A percentile compares a stretch with the other conserved stretches of the same genome.
phyloP scores from a whole-genome alignment of 805 yeast genomes.

The Naumovozyma baii region DNA sequence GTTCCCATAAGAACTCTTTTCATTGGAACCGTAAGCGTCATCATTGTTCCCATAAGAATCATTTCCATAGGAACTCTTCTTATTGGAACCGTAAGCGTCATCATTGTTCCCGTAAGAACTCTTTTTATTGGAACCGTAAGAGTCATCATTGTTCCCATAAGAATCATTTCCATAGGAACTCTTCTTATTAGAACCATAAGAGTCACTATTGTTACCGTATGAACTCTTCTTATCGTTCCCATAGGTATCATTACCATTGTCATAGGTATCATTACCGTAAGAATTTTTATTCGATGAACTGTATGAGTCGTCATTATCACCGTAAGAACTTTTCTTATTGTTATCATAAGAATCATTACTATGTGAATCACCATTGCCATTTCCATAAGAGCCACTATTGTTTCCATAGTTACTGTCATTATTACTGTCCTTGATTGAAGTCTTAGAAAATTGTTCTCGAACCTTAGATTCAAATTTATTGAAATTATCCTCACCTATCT shows the following conservation, averaged over 20 bases:
- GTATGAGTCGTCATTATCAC: slow-evolving; percentile 22
- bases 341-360: slow-evolving; percentile 17
- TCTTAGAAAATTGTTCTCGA: slow-evolving; percentile 23
- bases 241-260: slow-evolving; percentile 18
- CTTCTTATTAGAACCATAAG: slow-evolving; percentile 17
- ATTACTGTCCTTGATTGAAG: slow-evolving; percentile 20
- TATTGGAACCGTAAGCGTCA: slow-evolving; percentile 26
- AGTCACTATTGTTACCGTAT: slow-evolving; percentile 17
- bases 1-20: slow-evolving; percentile 14
- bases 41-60: too few species aligned
- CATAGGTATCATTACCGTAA: slow-evolving; percentile 17
- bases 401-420: slow-evolving; percentile 14
- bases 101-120: slow-evolving; percentile 17
- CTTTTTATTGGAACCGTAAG: slow-evolving; percentile 13
- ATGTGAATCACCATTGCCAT: slow-evolving; percentile 10
- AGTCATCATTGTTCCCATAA: slow-evolving; percentile 16
- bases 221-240: slow-evolving; percentile 23
- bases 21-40: slow-evolving; percentile 20
- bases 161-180: slow-evolving; percentile 24
- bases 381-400: slow-evolving; percentile 19
- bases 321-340: slow-evolving; percentile 13
- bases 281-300: slow-evolving; percentile 18
- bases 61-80: slow-evolving; percentile 12
- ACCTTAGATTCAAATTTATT: slow-evolving; percentile 23
- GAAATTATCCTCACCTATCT: slow-evolving; percentile 28